Evolutionary conservation across 129 eudicot species (phyloP), one percentile per base, ranked within the genome.

Genomic region (Erigeron canadensis): DNA sequence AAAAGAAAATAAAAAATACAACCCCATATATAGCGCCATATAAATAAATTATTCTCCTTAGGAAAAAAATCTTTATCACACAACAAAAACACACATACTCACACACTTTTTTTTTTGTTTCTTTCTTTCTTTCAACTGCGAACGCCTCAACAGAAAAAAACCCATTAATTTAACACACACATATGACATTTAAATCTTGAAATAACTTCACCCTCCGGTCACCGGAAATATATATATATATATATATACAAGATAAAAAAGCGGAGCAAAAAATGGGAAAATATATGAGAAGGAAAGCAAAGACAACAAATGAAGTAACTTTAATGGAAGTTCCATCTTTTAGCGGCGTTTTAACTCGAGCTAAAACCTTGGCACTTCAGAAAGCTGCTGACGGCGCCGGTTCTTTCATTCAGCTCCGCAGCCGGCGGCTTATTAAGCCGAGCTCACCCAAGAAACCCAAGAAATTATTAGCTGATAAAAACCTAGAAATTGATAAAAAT

Each of bases 361-460:
- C 96, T 1, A 83, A 77, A 82, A 84, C 93, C 75, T 81, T 82
- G 11, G 94, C 96, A 40, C 86, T 89, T n/a, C 86, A 84, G 51
- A 72, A 75, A 10, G 51, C 82, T 0, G 63, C 78, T 2, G 60
- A 70, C 18, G 75, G 77, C 8, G 84, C 58, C 44, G 74, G 76
- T 4, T 77, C 87, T 6, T 90, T 81, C 57, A 87, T 90, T 63
- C 86, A 90, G 75, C 95, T 90, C 0, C 77, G 97, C 0, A 84
- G 86, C 63, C 81, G 86, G 2, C 81, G 88, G 2, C 88, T 84
- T 6, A 67, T 73, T 12, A 84, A 84, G 70, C 83, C 83, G 2
- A 64, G n/a, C n/a, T 66, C 65, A 4, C 63, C 62, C 7, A 84
- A 68, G 71, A 76, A 74, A 62, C 42, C 10, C 6, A 78, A 77